A percentile compares a stretch with the other conserved stretches of the same genome.
Evolutionary conservation across 2,329 filamentous ascomycete genomes (phyloP).

Genomic region (Fusarium oxysporum): DNA sequence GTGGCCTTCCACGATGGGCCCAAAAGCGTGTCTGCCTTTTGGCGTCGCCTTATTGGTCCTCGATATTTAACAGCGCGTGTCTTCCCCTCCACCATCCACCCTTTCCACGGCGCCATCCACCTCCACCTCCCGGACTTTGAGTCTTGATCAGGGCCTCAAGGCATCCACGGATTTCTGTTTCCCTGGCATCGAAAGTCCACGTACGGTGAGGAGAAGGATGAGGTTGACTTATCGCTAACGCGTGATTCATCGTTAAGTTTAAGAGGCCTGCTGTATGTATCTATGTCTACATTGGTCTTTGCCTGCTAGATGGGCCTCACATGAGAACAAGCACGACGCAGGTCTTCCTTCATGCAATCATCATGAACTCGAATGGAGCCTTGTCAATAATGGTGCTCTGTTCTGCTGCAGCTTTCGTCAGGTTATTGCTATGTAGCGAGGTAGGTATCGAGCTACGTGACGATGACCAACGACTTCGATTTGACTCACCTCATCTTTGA

Average conservation of each 20-base stretch:
- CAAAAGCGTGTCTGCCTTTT: constrained; percentile 44
- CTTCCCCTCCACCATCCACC: constrained; percentile 28
- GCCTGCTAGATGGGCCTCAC: constrained; percentile 6
- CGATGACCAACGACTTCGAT: constrained; percentile 31
- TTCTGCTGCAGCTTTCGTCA: constrained; percentile 16
- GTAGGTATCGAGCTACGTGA: constrained; percentile 3
- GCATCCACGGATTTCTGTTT: constrained; percentile 20
- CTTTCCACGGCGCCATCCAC: constrained; percentile 31
- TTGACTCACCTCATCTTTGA: constrained; percentile 32
- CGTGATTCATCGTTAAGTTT: constrained; percentile 2
- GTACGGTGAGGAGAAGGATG: constrained; percentile 17
- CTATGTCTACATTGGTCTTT: background rate
- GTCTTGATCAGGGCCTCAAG: constrained; percentile 30
- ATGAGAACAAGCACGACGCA: background rate
- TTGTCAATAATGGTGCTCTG: constrained; percentile 10
- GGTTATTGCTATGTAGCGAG: background rate
- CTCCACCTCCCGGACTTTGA: constrained; percentile 31
- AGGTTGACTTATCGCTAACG: constrained; percentile 7
- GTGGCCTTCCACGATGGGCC: constrained; percentile 32
- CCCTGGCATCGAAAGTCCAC: constrained; percentile 5
- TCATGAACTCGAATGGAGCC: constrained; percentile 18
- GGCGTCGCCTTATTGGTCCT: constrained; percentile 37
- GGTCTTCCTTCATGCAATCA: constrained; percentile 10
- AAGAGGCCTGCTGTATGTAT: background rate
- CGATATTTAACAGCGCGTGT: constrained; percentile 34